A percentile compares a stretch with the other conserved stretches of the same genome.
These are phyloP conservation scores for Murraya paniculata DNA, from an alignment of 345 rosid genomes.

Conservation along the genomic window DNA sequence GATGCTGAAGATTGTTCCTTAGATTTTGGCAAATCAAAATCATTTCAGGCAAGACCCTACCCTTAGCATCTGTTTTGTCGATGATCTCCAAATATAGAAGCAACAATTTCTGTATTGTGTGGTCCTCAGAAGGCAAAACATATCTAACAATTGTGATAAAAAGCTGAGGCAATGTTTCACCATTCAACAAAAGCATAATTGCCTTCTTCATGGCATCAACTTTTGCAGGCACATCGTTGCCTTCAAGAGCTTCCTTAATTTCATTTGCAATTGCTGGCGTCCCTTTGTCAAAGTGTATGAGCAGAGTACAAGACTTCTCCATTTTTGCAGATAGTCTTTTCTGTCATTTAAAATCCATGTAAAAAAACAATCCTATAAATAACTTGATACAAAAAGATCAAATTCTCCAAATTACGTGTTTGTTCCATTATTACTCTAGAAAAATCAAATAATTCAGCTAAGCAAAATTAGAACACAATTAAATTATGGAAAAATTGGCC, in stretches of 20 bases:
- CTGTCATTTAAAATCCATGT: conserved; percentile 14
- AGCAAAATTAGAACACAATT: background rate
- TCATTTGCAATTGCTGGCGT: conserved; percentile 79
- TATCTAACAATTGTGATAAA: conserved; percentile 93
- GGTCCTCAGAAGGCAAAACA: conserved; percentile 91
- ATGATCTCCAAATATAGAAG: conserved; percentile 86
- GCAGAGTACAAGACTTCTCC: conserved; percentile 90
- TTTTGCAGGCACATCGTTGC: conserved; percentile 61
- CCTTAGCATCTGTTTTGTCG: conserved; percentile 76
- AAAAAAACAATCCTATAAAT: background rate
- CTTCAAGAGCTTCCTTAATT: conserved; percentile 95
- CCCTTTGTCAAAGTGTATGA: conserved; percentile 84
- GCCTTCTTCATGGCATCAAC: conserved; percentile 89
- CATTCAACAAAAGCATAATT: conserved; percentile 82
- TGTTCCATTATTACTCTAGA: background rate
- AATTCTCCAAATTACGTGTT: background rate
- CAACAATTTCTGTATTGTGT: conserved; percentile 84
- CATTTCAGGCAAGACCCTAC: conserved; percentile 89
- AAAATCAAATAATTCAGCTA: background rate
- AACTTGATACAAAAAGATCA: background rate
- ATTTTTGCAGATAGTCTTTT: conserved; percentile 26
- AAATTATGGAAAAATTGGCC: background rate
- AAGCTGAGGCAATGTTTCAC: conserved; percentile 89
- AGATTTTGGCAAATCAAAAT: conserved; percentile 89
- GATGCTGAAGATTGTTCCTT: conserved; percentile 94